Evolutionary conservation across 2,329 filamentous ascomycete genomes (phyloP).

Genomic region (Ambrosiella beaveri): DNA sequence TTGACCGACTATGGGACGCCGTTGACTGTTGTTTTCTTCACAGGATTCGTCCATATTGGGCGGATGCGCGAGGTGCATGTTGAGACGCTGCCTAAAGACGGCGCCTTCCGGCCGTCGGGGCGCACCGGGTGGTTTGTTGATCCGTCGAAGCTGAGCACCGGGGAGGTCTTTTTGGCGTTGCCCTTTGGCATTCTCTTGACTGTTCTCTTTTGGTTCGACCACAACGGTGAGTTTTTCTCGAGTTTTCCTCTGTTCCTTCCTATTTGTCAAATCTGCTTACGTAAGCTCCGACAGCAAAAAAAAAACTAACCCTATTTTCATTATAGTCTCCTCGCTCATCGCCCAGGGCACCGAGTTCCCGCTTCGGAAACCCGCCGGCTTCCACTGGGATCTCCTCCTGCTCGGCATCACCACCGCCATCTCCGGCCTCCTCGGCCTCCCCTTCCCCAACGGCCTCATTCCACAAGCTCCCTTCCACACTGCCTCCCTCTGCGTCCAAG

Average conservation of each 20-base stretch:
- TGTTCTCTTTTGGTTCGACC: slow-evolving; percentile 77
- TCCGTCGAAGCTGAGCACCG: slow-evolving; percentile 61
- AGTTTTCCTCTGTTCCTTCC: background rate
- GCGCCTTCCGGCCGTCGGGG: slow-evolving; percentile 61
- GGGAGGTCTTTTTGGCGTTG: slow-evolving; percentile 66
- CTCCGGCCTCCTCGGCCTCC: slow-evolving; percentile 58
- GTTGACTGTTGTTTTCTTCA: slow-evolving; percentile 70
- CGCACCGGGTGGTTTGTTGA: slow-evolving; percentile 60
- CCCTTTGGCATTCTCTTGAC: slow-evolving; percentile 73
- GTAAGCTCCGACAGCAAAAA: too few relatives aligned
- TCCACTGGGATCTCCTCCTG: slow-evolving; percentile 74
- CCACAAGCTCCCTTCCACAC: slow-evolving; percentile 75
- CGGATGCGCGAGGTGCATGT: slow-evolving; percentile 58
- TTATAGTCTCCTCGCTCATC: slow-evolving; percentile 58
- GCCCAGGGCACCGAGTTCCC: slow-evolving; percentile 72
- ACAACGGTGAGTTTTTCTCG: slow-evolving; percentile 44
- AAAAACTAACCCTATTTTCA: background rate
- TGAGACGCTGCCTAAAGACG: slow-evolving; percentile 55
- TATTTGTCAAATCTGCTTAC: background rate
- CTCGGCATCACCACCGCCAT: slow-evolving; percentile 62
- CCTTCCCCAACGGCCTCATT: slow-evolving; percentile 69
- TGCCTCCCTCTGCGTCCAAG: slow-evolving; percentile 48
- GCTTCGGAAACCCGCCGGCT: slow-evolving; percentile 62
- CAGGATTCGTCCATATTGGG: slow-evolving; percentile 73
- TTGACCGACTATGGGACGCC: slow-evolving; percentile 82